Conservation (phyloP, 352 stramenopile genomes). For the Pythium vanterpoolii region DNA sequence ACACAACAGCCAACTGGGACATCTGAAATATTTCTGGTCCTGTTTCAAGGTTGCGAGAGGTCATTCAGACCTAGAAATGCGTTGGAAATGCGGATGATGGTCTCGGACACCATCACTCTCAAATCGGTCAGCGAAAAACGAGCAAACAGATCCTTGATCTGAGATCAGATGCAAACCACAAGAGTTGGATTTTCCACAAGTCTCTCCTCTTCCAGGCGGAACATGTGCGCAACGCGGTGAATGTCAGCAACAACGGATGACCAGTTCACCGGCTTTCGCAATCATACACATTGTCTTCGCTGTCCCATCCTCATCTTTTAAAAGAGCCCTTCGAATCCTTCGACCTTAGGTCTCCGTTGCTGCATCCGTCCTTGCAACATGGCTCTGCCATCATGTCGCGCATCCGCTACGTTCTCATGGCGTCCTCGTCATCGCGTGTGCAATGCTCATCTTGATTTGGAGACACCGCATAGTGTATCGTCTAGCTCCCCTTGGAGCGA, state of each 20-base stretch:
- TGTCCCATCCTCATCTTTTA: neutral
- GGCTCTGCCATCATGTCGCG: neutral
- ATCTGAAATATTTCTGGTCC: neutral
- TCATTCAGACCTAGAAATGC: neutral
- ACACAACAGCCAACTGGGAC: neutral
- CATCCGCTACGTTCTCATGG: neutral
- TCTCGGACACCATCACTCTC: conserved; percentile 12
- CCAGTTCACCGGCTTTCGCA: too few species aligned
- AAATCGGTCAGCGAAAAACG: neutral
- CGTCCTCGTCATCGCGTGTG: neutral
- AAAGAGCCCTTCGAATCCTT: neutral
- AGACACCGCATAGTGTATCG: neutral
- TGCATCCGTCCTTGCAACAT: neutral
- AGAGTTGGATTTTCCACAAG: neutral
- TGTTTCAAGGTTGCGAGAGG: neutral
- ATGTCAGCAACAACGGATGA: neutral
- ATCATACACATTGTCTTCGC: neutral
- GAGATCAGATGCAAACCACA: neutral
- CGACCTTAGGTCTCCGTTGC: neutral
- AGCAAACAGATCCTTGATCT: neutral
- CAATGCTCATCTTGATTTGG: neutral
- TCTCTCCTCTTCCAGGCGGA: neutral
- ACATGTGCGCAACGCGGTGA: conserved; percentile 1
- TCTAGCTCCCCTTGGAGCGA: conserved; percentile 1
- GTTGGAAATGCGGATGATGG: conserved; percentile 24